Percentiles rank a stretch among this genome's conserved stretches.
phyloP scores from a whole-genome alignment of 2,329 filamentous ascomycete species.

The Claviceps citrina region DNA sequence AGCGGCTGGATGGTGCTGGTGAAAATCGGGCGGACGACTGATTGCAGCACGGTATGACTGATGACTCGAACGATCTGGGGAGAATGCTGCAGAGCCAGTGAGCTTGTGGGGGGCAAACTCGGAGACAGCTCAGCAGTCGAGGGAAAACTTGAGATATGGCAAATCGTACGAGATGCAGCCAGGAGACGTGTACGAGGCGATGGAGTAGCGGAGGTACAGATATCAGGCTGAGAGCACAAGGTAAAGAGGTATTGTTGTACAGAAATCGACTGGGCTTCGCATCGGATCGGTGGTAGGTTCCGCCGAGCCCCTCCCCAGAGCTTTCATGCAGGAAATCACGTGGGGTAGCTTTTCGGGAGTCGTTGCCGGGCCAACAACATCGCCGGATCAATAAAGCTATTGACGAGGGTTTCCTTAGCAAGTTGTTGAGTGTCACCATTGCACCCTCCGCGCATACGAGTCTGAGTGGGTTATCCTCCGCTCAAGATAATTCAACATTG shows the following conservation, averaged over 20 bases:
- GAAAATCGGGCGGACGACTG: not conserved
- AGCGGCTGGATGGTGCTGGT: not conserved
- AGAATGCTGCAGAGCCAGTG: slow-evolving; percentile 12
- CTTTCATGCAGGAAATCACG: slow-evolving; percentile 12
- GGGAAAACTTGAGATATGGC: not conserved
- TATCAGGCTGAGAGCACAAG: slow-evolving; percentile 18
- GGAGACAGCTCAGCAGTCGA: slow-evolving; percentile 11
- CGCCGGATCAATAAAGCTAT: slow-evolving; percentile 1
- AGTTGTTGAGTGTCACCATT: not conserved
- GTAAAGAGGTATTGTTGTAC: slow-evolving; percentile 11
- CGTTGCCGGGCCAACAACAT: slow-evolving; percentile 11
- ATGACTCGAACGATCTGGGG: slow-evolving; percentile 1
- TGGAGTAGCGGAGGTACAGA: slow-evolving; percentile 10
- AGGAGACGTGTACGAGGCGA: slow-evolving; percentile 2
- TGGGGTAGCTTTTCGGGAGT: slow-evolving; percentile 2
- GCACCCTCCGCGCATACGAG: not conserved
- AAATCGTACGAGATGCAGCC: slow-evolving; percentile 3
- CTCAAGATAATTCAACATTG: not conserved
- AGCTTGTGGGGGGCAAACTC: slow-evolving; percentile 11
- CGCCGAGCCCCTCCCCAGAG: slow-evolving; percentile 11
- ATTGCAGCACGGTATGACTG: not conserved
- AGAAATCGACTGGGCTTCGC: slow-evolving; percentile 16
- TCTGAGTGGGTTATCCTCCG: not conserved
- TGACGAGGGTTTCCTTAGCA: not conserved
- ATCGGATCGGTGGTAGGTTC: slow-evolving; percentile 16